Conservation (phyloP, 306 rosid species). For the Lagenaria siceraria region DNA sequence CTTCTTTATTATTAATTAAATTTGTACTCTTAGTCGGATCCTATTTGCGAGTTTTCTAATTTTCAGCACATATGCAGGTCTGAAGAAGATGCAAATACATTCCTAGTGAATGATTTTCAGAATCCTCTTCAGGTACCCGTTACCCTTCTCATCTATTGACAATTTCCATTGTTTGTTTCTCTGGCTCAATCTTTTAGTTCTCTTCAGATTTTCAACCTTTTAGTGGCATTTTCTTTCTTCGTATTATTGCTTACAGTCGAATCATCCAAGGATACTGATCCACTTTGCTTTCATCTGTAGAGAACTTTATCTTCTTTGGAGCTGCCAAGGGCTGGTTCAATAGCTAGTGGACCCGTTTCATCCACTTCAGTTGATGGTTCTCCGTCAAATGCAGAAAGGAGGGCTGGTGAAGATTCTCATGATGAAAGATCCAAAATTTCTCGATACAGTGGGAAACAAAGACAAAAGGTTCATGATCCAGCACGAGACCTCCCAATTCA, state of each 20-base stretch:
- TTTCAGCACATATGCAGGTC: conserved; percentile 46
- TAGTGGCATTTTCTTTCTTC: background rate
- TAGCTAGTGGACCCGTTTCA: conserved; percentile 44
- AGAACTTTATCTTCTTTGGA: conserved; percentile 89
- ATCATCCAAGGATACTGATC: conserved; percentile 3
- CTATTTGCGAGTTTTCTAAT: conserved; percentile 2
- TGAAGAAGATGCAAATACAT: conserved; percentile 75
- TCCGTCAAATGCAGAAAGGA: conserved; percentile 33
- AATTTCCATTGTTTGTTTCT: background rate
- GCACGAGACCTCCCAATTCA: conserved; percentile 88
- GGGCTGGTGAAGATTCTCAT: conserved; percentile 25
- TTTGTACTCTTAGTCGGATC: background rate
- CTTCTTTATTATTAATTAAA: background rate
- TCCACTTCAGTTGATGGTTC: conserved; percentile 33
- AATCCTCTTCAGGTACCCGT: conserved; percentile 75
- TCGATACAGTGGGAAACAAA: conserved; percentile 49
- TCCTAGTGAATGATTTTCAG: conserved; percentile 80
- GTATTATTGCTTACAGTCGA: background rate
- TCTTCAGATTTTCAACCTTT: background rate
- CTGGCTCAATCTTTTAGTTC: background rate
- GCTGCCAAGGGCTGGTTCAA: conserved; percentile 70
- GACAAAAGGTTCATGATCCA: conserved; percentile 65
- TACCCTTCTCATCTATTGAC: background rate
- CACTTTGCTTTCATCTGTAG: conserved; percentile 34
- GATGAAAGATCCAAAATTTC: conserved; percentile 29